A percentile compares a stretch with the other conserved stretches of the same genome.
Evolutionary conservation across 2,329 filamentous ascomycete genomes (phyloP).

Genomic region (Trichoderma koningiopsis): DNA sequence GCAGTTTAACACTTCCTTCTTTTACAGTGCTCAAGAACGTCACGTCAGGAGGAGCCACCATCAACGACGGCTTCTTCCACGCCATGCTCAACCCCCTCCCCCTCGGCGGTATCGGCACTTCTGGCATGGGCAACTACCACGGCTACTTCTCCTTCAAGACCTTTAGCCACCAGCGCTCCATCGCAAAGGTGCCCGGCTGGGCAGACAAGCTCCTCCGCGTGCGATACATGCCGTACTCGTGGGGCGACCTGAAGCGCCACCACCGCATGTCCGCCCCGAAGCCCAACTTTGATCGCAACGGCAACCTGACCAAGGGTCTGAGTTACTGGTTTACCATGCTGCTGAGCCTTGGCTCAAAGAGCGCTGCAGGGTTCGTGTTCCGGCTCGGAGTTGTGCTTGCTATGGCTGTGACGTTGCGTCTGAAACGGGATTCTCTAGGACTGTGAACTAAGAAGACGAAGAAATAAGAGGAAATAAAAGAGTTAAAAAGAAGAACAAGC

Average conservation of each 20-base stretch:
- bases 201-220: constrained; percentile 59
- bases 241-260: constrained; percentile 48
- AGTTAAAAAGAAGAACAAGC: neutral
- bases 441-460: constrained; percentile 30
- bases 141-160: constrained; percentile 51
- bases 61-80: constrained; percentile 54
- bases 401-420: constrained; percentile 41
- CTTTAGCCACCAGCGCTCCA: constrained; percentile 45
- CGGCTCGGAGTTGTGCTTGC: constrained; percentile 52
- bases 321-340: constrained; percentile 58
- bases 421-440: constrained; percentile 41
- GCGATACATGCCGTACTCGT: constrained; percentile 66
- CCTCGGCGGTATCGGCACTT: constrained; percentile 54
- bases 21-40: constrained; percentile 42
- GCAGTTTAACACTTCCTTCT: neutral
- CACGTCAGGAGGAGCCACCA: constrained; percentile 53
- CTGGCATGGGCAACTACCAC: constrained; percentile 52
- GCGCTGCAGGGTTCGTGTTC: constrained; percentile 52
- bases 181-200: constrained; percentile 43
- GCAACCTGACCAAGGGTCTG: constrained; percentile 53
- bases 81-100: constrained; percentile 45
- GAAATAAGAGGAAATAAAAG: neutral
- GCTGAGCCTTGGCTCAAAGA: constrained; percentile 53
- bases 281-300: constrained; percentile 65
- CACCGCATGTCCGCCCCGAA: constrained; percentile 46